Percentiles rank a stretch among this genome's conserved stretches.
These are phyloP conservation scores for Wickerhamiella kurtzmanii DNA, from an alignment of 805 yeast genomes.

Conservation along the genomic window DNA sequence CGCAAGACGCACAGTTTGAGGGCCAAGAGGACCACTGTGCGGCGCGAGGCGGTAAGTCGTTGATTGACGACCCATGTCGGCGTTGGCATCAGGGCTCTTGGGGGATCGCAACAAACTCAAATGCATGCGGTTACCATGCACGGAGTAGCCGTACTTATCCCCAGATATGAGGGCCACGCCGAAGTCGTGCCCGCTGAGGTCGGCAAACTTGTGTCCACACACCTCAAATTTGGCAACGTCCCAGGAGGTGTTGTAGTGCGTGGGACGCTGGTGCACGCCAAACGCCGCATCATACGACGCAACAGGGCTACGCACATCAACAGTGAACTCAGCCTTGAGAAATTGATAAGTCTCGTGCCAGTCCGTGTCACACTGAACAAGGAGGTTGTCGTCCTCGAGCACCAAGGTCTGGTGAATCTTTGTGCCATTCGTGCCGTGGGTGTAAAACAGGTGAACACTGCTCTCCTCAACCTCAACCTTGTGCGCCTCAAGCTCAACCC, in stretches of 20 bases:
- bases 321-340: constrained; percentile 90
- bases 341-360: constrained; percentile 87
- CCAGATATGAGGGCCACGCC: constrained; percentile 81
- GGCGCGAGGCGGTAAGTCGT: constrained; percentile 79
- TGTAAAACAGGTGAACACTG: constrained; percentile 4
- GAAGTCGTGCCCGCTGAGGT: constrained; percentile 69
- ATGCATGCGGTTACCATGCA: constrained; percentile 87
- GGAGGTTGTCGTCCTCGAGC: constrained; percentile 29
- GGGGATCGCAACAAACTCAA: constrained; percentile 79
- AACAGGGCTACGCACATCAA: constrained; percentile 55
- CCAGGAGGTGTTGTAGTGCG: constrained; percentile 92
- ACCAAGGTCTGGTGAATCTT: constrained; percentile 10
- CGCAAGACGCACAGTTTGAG: constrained; percentile 58
- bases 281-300: constrained; percentile 91
- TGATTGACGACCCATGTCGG: constrained; percentile 82
- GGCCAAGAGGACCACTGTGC: constrained; percentile 53
- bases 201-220: constrained; percentile 88
- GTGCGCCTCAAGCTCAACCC: constrained; percentile 31
- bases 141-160: constrained; percentile 81
- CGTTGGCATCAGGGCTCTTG: constrained; percentile 86
- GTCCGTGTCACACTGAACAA: constrained; percentile 42
- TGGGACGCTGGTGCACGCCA: constrained; percentile 83
- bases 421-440: constrained; percentile 9
- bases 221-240: constrained; percentile 95
- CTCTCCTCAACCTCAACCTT: constrained; percentile 4